Evolutionary conservation across 305 asterid genomes (phyloP), one percentile per base, ranked within the genome.

Genomic region (Fraxinus xanthoxyloides): DNA sequence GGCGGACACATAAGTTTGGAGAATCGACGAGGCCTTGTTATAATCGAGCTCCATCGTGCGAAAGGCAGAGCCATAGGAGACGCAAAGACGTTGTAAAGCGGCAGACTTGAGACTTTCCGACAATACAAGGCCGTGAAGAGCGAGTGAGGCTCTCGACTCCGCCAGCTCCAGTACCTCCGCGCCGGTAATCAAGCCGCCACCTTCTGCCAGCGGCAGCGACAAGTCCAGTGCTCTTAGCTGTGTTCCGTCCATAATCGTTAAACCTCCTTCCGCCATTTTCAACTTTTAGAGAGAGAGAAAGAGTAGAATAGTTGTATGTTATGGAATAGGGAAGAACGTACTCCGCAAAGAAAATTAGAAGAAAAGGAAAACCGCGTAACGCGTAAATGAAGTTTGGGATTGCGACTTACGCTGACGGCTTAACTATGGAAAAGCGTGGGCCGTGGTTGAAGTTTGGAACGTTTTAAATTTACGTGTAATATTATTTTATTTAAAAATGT

Each of bases 191-290:
- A 46, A 40, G 65, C 77, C 63, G 79, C 43, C 80, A 61, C 46
- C 84, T 30, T 69, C 23, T 69, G 78, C 72, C 75, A 83, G 72
- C 65, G 88, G 89, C 81, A 83, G 74, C 69, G 90, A 86, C 23
- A 88, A 35, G 56, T 87, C 89, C 76, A 79, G 77, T 78, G 80
- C 85, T 61, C 81, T 83, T 7, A 90, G 92, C 74, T 84, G 88
- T 13, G 89, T 12, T 74, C 94, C 94, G 84, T 90, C 94, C 70
- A 89, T 78, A 80, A 90, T 82, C 77, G 86, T 84, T 79, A 85
- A 81, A 70, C 90, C 94, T 73, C 88, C 85, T 82, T 88, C 89
- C 3, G 88, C 80, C 94, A 90, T 90, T 81, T 76, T 80, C 38
- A 46, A 48, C 13, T 77, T 51, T 21, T 48, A 80, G 84, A 80